Conservation (phyloP, 345 rosid species). For the Zanthoxylum bungeanum region DNA sequence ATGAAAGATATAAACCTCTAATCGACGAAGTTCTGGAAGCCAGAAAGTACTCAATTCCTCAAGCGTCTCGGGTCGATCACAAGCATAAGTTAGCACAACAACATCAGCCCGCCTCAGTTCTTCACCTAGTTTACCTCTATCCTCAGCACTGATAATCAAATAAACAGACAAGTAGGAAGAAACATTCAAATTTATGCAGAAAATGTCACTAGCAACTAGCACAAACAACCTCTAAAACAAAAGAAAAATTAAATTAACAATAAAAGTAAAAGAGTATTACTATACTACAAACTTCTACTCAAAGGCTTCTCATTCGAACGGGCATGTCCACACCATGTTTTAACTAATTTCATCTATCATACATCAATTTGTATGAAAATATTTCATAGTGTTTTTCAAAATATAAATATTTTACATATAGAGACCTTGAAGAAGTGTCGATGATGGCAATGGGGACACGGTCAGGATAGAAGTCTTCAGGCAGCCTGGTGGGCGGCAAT, state of each 20-base stretch:
- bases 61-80: conserved; percentile 63
- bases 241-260: too few relatives aligned
- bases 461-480: conserved; percentile 79
- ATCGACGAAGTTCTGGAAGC: conserved; percentile 74
- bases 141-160: conserved; percentile 48
- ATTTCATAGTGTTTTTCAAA: neutral
- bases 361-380: neutral
- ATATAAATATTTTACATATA: neutral
- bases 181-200: neutral
- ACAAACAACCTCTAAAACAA: neutral
- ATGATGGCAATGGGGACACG: conserved; percentile 82
- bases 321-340: too few relatives aligned
- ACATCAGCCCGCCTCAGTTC: conserved; percentile 80
- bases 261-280: too few relatives aligned
- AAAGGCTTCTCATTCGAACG: too few relatives aligned
- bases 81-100: conserved; percentile 81
- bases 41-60: conserved; percentile 65
- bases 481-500: conserved; percentile 74
- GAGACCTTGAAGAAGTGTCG: conserved; percentile 84
- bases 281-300: too few relatives aligned
- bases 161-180: conserved; percentile 21
- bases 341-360: neutral
- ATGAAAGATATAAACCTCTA: conserved; percentile 37
- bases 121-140: conserved; percentile 53
- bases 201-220: neutral